Percentiles rank a stretch among this genome's conserved stretches.
phyloP scores from a whole-genome alignment of 176 grass and related monocot species.

The Musa troglodytarum region DNA sequence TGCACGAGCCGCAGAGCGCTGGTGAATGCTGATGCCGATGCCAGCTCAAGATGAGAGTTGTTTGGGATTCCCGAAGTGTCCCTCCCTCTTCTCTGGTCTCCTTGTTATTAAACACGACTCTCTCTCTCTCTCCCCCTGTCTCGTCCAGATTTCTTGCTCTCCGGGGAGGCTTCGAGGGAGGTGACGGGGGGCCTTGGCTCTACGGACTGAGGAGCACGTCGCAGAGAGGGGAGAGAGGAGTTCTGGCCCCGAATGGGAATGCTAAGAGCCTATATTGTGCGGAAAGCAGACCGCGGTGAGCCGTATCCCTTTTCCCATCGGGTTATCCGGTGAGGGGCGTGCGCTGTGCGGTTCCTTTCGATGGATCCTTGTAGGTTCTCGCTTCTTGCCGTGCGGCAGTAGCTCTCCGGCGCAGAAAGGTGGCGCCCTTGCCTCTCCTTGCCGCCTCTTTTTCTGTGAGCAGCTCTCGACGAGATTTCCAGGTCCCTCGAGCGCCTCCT shows the following conservation, averaged over 20 bases:
- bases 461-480: not conserved
- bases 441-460: slow-evolving; percentile 1
- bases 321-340: slow-evolving; percentile 21
- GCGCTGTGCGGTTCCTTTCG: slow-evolving; percentile 1
- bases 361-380: slow-evolving; percentile 1
- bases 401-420: slow-evolving; percentile 3
- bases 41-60: slow-evolving; percentile 7
- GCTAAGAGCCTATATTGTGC: not conserved
- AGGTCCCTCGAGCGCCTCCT: not conserved
- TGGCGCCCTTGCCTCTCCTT: not conserved
- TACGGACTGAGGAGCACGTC: not conserved
- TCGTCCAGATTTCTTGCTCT: slow-evolving; percentile 1
- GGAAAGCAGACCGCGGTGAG: not conserved
- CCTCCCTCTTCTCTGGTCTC: not conserved
- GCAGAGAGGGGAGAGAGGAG: not conserved
- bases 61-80: slow-evolving; percentile 18
- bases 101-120: not conserved
- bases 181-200: not conserved
- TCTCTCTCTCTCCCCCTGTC: not conserved
- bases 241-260: slow-evolving; percentile 1
- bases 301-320: slow-evolving; percentile 4
- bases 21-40: slow-evolving; percentile 7
- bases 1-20: slow-evolving; percentile 11
- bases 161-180: not conserved
- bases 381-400: slow-evolving; percentile 2